phyloP scores from a whole-genome alignment of 331 rosid genomes.

The Ulmus americana region DNA sequence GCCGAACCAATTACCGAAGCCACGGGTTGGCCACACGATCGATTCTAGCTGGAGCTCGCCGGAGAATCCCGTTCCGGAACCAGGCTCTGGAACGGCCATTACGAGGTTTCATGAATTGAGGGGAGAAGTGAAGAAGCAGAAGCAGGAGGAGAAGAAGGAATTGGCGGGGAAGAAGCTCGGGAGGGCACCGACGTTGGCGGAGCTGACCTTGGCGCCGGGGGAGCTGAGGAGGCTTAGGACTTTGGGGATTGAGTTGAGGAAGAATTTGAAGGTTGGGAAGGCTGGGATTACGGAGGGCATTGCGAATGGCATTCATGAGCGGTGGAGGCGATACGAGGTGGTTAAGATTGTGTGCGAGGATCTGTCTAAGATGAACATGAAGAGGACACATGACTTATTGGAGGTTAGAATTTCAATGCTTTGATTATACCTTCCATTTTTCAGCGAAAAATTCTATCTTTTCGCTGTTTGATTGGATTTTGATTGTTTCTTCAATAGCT shows the following conservation, averaged over 20 bases:
- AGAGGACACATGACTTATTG: conserved; percentile 81
- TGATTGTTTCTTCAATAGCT: neutral
- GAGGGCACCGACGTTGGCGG: conserved; percentile 70
- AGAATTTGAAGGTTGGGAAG: conserved; percentile 73
- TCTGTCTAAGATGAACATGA: conserved; percentile 71
- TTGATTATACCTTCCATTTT: neutral
- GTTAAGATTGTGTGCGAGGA: conserved; percentile 76
- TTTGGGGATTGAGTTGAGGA: conserved; percentile 45
- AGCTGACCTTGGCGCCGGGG: conserved; percentile 50
- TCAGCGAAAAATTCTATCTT: neutral
- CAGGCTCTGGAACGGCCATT: conserved; percentile 52
- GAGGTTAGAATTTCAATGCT: conserved; percentile 45
- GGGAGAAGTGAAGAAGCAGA: conserved; percentile 34
- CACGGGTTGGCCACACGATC: conserved; percentile 73
- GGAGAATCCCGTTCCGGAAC: conserved; percentile 61
- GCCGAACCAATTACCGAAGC: conserved; percentile 46
- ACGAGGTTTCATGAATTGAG: conserved; percentile 42
- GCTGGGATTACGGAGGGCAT: conserved; percentile 95
- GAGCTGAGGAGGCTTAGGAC: conserved; percentile 59
- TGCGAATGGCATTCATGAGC: conserved; percentile 80
- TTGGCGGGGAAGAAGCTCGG: conserved; percentile 25
- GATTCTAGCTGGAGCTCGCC: conserved; percentile 85
- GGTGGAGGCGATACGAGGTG: conserved; percentile 68
- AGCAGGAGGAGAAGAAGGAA: conserved; percentile 21
- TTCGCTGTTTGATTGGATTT: neutral